Evolutionary conservation across 805 yeast genomes (phyloP), one percentile per base, ranked within the genome.

Genomic region (Myxozyma mucilagina): DNA sequence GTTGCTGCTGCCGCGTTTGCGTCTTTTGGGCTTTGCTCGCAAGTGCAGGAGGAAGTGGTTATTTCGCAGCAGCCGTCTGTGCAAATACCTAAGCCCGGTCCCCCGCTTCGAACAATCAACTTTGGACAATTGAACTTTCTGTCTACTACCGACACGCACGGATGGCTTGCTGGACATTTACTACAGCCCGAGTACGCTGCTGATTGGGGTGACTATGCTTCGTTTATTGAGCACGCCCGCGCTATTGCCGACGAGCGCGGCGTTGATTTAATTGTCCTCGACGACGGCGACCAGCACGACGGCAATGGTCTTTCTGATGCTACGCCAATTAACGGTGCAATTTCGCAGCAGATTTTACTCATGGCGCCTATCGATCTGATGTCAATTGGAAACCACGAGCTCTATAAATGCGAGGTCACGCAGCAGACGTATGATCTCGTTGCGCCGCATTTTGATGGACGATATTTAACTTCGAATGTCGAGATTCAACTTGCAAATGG

Each of bases 131-230:
- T 94, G 50, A 93, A 94, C 75, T 89, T 94, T 68, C 69, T 93
- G 31, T 98, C 93, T 70, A 92, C 98, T 0, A 94, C 99, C 0
- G 99, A 94, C 70, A 93, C 97, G 1, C 99, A 94, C 73, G 97
- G 80, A 36, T 94, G 99, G 99, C 83, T 87, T 65, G 85, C 93
- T 4, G 97, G 97, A 0, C 99, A 93, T 75, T 68, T 84, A 43
- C 85, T 86, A 66, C 97, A 92, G 72, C 79, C 81, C 34, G 84
- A 83, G 60, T 93, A 86, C 72, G 81, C 86, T 42, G 94, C 89
- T 4, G 89, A 92, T 72, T 93, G 97, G 97, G 97, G 97, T 9
- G 96, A 93, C 70, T 89, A 87, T 61, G 71, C 88, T 2, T 84
- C 92, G 0, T 92, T 93, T 71, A 76, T 84, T 0, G 65, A 73